A percentile compares a stretch with the other conserved stretches of the same genome.
Conservation (phyloP, 352 stramenopile genomes). For the Phytophthora fragariaefolia region DNA sequence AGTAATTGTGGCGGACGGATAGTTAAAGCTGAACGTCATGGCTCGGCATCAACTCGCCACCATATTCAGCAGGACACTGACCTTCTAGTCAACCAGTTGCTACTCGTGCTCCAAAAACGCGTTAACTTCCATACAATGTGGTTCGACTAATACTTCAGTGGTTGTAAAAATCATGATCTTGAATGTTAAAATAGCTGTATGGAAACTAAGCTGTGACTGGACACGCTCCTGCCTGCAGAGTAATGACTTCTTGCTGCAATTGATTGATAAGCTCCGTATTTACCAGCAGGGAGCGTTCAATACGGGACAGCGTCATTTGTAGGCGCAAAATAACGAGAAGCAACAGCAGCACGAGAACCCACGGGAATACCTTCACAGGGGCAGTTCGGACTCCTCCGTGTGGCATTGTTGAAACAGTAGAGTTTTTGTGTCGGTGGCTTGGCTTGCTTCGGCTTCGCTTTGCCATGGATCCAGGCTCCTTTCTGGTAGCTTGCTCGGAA, state of each 20-base stretch:
- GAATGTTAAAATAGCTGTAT: slow-evolving; percentile 11
- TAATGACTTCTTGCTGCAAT: slow-evolving; percentile 40
- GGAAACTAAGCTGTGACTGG: slow-evolving; percentile 24
- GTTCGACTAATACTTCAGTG: slow-evolving; percentile 31
- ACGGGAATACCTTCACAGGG: slow-evolving; percentile 65
- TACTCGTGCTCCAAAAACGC: slow-evolving; percentile 46
- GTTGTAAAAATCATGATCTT: neutral
- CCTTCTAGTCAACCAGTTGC: slow-evolving; percentile 32
- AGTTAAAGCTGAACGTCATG: neutral
- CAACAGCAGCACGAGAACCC: slow-evolving; percentile 68
- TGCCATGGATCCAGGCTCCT: slow-evolving; percentile 16
- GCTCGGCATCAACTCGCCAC: slow-evolving; percentile 7
- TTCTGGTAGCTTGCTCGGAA: slow-evolving; percentile 28
- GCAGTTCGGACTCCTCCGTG: slow-evolving; percentile 20
- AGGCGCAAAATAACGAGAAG: slow-evolving; percentile 66
- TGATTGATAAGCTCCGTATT: slow-evolving; percentile 49
- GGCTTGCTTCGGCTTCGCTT: slow-evolving; percentile 32
- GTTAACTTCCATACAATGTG: slow-evolving; percentile 59
- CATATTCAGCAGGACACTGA: slow-evolving; percentile 39
- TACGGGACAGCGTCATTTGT: slow-evolving; percentile 63
- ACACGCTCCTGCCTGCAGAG: slow-evolving; percentile 29
- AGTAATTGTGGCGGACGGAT: slow-evolving; percentile 3
- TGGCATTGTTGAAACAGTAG: slow-evolving; percentile 15
- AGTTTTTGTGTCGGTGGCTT: slow-evolving; percentile 26
- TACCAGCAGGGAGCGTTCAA: slow-evolving; percentile 56